Evolutionary conservation across 345 rosid genomes (phyloP).

Genomic region (Murraya paniculata): DNA sequence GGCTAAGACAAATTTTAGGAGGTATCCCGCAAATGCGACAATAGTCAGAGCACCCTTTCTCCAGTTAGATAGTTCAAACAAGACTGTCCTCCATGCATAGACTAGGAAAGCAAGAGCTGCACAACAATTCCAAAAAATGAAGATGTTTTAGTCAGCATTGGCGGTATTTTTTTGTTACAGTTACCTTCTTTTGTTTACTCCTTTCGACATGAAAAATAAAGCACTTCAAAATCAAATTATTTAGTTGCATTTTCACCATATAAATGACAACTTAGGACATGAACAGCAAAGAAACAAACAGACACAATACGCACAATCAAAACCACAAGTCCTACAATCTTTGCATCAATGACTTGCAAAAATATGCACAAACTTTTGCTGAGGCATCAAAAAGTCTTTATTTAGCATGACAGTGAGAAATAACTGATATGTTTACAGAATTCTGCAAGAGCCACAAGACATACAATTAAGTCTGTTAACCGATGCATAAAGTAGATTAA

Average conservation of each 20-base stretch:
- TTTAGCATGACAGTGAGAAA: background rate
- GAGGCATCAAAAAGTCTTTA: background rate
- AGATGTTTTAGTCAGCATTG: background rate
- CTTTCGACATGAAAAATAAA: too few species aligned
- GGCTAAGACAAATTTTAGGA: slow-evolving; percentile 61
- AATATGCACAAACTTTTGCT: background rate
- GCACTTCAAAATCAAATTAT: background rate
- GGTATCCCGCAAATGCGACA: slow-evolving; percentile 50
- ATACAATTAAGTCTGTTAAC: background rate
- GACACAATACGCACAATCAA: background rate
- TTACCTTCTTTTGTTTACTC: background rate
- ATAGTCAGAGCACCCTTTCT: slow-evolving; percentile 40
- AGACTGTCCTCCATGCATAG: slow-evolving; percentile 83
- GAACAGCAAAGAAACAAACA: background rate
- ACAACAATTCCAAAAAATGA: slow-evolving; percentile 14
- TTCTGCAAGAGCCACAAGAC: background rate
- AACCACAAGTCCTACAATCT: background rate
- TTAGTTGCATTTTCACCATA: background rate
- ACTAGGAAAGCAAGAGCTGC: slow-evolving; percentile 73
- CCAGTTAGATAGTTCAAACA: slow-evolving; percentile 81
- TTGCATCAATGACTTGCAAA: background rate
- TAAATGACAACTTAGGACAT: background rate
- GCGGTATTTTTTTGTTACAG: background rate
- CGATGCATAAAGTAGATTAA: background rate
- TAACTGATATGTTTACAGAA: background rate